A percentile compares a stretch with the other conserved stretches of the same genome.
These are phyloP conservation scores for Pleurotus sapidus DNA, from an alignment of 768 basidiomycete genomes.

Conservation along the genomic window DNA sequence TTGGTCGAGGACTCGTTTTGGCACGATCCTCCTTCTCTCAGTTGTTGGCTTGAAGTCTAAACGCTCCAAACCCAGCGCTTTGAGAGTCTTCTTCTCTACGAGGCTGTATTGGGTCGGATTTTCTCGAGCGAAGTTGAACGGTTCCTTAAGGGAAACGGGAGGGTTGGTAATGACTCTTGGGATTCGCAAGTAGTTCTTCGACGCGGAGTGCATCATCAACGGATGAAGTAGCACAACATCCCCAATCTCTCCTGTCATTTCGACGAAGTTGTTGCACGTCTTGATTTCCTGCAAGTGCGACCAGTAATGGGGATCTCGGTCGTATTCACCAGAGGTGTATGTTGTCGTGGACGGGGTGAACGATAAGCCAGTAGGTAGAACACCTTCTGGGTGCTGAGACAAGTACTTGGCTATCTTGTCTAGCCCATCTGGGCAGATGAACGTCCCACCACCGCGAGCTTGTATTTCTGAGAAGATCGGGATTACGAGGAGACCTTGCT, in stretches of 20 bases:
- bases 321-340: constrained; percentile 19
- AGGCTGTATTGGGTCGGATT: constrained; percentile 48
- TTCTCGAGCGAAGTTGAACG: constrained; percentile 49
- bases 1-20: constrained; percentile 40
- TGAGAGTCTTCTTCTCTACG: constrained; percentile 58
- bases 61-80: constrained; percentile 44
- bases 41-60: constrained; percentile 45
- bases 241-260: constrained; percentile 59
- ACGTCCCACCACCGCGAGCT: constrained; percentile 54
- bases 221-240: constrained; percentile 65
- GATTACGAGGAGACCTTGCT: constrained; percentile 62
- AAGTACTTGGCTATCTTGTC: constrained; percentile 47
- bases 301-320: constrained; percentile 41
- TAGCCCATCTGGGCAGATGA: constrained; percentile 58
- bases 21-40: constrained; percentile 44
- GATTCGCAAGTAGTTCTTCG: constrained; percentile 53
- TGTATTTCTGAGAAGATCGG: constrained; percentile 58
- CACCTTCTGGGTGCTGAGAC: constrained; percentile 50
- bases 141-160: constrained; percentile 50
- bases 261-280: constrained; percentile 41
- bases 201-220: constrained; percentile 63
- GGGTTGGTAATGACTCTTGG: constrained; percentile 67
- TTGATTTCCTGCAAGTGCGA: constrained; percentile 42
- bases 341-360: constrained; percentile 45
- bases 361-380: constrained; percentile 39